Evolutionary conservation across 1,284 basidiomycete species (phyloP), one percentile per base, ranked within the genome.

Genomic region (Leccinum huronense): DNA sequence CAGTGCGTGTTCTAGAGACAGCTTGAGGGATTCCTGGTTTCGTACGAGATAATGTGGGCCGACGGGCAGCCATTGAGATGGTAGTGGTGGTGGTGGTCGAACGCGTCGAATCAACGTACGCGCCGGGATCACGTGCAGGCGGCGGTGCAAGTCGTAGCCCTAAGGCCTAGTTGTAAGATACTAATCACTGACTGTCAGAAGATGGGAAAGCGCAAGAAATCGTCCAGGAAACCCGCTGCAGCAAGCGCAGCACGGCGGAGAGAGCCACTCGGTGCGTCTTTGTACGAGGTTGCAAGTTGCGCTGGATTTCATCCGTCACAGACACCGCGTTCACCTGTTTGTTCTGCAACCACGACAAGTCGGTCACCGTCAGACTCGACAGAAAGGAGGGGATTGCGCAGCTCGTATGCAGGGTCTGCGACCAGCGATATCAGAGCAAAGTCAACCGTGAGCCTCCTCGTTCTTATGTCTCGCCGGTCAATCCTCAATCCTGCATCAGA

Each of bases 301-400:
- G 59, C 64, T 66, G 48, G 16, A 65, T 45, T 60, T 62, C 55
- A 40, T 59, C 57, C 60, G 63, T 62, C 33, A 55, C 74, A 93
- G 91, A 92, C 67, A 89, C 87, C 7, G 81, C 86, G 55, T 93
- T 93, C 74, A 91, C 90, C 34, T 93, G 90, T 75, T 80, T 95
- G n/a, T 95, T 94, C 77, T 95, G 93, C 77, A 89, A 95, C 78
- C 93, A 95, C 75, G 91, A 95, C 73, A 92, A 91, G 72, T 91
- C 93, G 23, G 93, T 95, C 61, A 91, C 88, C 11, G 93, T 95
- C 62, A 86, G 92, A 75, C 83, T 95, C 70, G 90, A 94, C 79
- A 84, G 87, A 72, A 94, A 93, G 75, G 92, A 93, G 72, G 89
- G 90, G 3, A 79, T 93, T 33, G 91, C 88, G 10, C 84, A 90